Evolutionary conservation across 139 green algal species (phyloP).

Genomic region (Haematococcus sp.): DNA sequence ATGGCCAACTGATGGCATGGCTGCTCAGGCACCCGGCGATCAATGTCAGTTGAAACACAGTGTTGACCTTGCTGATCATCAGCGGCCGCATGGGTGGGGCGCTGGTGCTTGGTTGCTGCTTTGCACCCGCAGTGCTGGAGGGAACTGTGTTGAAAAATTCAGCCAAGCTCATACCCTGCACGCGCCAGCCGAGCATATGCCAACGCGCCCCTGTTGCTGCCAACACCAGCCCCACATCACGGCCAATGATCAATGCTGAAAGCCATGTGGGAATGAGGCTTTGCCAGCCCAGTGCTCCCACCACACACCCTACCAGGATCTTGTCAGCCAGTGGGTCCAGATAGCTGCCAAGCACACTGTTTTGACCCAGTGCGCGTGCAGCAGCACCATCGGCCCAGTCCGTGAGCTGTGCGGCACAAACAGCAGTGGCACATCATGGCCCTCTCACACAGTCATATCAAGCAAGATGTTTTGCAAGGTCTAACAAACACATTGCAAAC

Average conservation of each 20-base stretch:
- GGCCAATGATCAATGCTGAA: conserved; percentile 62
- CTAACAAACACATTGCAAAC: too few species aligned
- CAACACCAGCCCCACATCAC: conserved; percentile 66
- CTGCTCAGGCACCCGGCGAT: conserved; percentile 40
- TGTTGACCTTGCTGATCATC: conserved; percentile 87
- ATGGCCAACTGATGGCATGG: conserved; percentile 56
- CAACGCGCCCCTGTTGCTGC: conserved; percentile 47
- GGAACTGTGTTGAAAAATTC: conserved; percentile 60
- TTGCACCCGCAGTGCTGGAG: neutral
- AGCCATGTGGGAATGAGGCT: conserved; percentile 60
- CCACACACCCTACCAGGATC: conserved; percentile 50
- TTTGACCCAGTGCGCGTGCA: conserved; percentile 51
- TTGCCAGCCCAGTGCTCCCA: conserved; percentile 54
- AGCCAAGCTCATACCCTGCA: conserved; percentile 23
- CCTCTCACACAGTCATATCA: too few species aligned
- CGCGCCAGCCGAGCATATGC: conserved; percentile 49
- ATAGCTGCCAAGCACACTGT: conserved; percentile 80
- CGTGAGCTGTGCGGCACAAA: conserved; percentile 33
- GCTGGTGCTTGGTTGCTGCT: conserved; percentile 21
- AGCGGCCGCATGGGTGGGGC: conserved; percentile 52
- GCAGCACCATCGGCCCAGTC: conserved; percentile 86
- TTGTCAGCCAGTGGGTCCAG: conserved; percentile 91
- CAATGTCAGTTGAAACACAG: conserved; percentile 74
- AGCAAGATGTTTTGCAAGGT: too few species aligned
- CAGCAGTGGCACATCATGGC: too few species aligned